Base-by-base conservation (phyloP, 805 yeast genomes). In the Wickerhamiella hasegawae region DNA sequence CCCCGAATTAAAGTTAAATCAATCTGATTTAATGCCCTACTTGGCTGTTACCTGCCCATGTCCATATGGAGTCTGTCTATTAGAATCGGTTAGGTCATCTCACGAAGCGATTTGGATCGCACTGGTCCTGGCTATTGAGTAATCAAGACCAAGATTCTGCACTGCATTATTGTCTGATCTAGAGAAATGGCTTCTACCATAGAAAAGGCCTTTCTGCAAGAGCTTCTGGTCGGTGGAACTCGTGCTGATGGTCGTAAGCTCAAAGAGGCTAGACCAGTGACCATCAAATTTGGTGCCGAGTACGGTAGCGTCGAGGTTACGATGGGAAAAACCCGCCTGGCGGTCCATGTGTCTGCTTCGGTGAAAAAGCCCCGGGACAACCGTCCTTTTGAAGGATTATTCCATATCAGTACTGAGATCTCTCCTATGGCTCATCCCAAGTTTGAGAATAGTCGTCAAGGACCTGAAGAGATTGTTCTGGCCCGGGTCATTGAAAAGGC, bases 381-480 rank as follows among this genome's bases (percentile, higher is more conserved):
- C 45, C 66, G 94, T 36, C 96, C 96, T 0, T 87, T 82, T 52
- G 98, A 90, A 55, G 98, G 98, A 1, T 49, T 79, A 3, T 84
- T 90, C 52, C 63, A 69, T 18, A 84, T 90, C 11, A 71, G 78
- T 33, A 79, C 94, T 2, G 97, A 90, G 49, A 72, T 81, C 29
- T 70, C 84, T 16, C 81, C 96, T 12, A 77, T 87, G 83, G 94
- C 95, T 1, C 74, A 84, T 4, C 76, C 93, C 1, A 65, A 71
- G 45, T 84, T 83, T 53, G 94, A 85, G 47, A 73, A 71, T 46
- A 75, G 74, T 20, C 63, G 69, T 40, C 73, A 71, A 42, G 66
- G 78, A n/a, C 83, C 80, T 37, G 97, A 90, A 53, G 69, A 81
- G 18, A 57, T 84, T 40, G 57, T 84, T 41, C 74, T 85, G 17